Base-by-base conservation (phyloP, 345 rosid genomes). In the Citrus medica region DNA sequence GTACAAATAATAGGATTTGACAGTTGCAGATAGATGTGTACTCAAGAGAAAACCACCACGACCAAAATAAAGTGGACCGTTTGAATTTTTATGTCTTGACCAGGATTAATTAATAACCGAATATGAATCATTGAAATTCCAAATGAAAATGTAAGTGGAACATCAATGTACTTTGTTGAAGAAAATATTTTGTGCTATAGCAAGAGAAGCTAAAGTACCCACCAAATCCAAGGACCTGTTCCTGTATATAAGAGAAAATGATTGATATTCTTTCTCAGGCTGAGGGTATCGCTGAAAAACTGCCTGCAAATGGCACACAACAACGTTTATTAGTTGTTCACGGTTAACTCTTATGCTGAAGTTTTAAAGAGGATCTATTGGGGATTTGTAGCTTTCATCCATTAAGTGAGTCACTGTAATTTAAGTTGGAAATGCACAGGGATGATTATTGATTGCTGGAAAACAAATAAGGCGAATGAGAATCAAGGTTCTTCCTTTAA, bases 171-270 rank as follows among this genome's bases (percentile, higher is more conserved):
- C 16, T 16, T 24, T 37, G 40, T 42, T 59, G 25, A 17, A 56
- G 65, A 35, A 65, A 40, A 19, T 21, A 67, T 17, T 24, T 56
- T 51, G 19, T 4, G 46, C 79, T 46, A 35, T 16, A 67, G 66
- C 33, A 40, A 73, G 61, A 53, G 68, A 73, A 69, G 68, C 55
- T 37, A 78, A 71, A 66, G 60, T 25, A 82, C 87, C 27, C 37
- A 93, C 95, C 92, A 91, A 85, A 83, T 93, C 97, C 30, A 93
- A 80, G 67, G 97, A 90, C 3, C 95, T 84, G 51, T 87, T 89
- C 81, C 86, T 88, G 74, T 93, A 91, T 65, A 91, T 82, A 78
- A 93, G 97, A 73, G 95, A 93, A 86, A 93, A 91, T 4, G 97
- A 93, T 61, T 89, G 93, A 69, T 91, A 89, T 77, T 93, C 95